Evolutionary conservation across 306 rosid species (phyloP).

Genomic region (Vicia faba): DNA sequence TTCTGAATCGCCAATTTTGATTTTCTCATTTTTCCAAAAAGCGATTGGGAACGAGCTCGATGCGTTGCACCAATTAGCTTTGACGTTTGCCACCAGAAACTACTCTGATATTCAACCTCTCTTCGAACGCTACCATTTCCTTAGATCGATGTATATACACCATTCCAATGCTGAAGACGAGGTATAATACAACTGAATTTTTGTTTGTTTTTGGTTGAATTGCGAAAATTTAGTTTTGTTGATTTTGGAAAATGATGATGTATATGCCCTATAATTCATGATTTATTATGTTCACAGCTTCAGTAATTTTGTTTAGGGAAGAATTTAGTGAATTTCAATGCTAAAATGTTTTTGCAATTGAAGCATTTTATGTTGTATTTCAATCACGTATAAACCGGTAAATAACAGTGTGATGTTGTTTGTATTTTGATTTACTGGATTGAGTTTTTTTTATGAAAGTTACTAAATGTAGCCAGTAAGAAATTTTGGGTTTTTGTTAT

Average conservation of each 20-base stretch:
- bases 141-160: constrained; percentile 83
- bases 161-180: constrained; percentile 99
- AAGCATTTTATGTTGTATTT: not conserved
- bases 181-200: constrained; percentile 51
- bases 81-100: constrained; percentile 85
- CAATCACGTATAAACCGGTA: no score
- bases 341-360: constrained; percentile 22
- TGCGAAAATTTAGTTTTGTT: constrained; percentile 15
- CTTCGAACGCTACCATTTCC: constrained; percentile 69
- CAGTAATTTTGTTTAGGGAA: constrained; percentile 15
- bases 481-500: no score
- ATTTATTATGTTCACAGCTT: constrained; percentile 24
- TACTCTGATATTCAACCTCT: constrained; percentile 69
- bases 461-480: constrained; percentile 18
- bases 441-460: constrained; percentile 1
- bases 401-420: no score
- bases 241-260: constrained; percentile 14
- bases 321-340: constrained; percentile 14
- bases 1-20: constrained; percentile 78
- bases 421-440: constrained; percentile 21
- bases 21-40: constrained; percentile 79
- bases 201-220: not conserved
- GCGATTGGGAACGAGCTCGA: constrained; percentile 95
- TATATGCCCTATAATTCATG: not conserved
- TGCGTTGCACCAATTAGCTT: constrained; percentile 73